Base-by-base conservation (phyloP, 2,329 filamentous ascomycete species). In the Sporothrix schenckii region DNA sequence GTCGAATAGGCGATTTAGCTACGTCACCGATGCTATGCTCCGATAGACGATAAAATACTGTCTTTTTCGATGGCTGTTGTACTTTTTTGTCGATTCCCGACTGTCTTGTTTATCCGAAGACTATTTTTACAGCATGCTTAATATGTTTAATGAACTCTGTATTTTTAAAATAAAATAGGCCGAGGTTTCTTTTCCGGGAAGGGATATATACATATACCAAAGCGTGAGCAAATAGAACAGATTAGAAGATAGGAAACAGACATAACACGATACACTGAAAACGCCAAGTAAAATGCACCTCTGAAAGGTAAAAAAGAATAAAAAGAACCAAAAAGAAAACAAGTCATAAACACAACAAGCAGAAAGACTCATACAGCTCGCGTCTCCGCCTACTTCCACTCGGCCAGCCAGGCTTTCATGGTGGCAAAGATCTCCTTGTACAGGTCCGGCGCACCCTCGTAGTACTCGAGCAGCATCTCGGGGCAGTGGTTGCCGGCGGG, bases 401-500 rank as follows among this genome's bases (percentile, higher is more conserved):
- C 70, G 4, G 44, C 21, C n/a, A 73, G 58, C 70, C 70, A 72
- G 19, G 11, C 16, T 13, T n/a, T 53, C 72, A 72, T 73, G 58
- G 63, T 63, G 3, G 10, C 41, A 19, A 72, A 4, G 14, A 72
- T 52, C 19, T 70, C 49, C 24, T n/a, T 9, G 60, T 72, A 71
- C 50, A 72, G 47, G 16, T 68, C 49, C 3, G 54, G 60, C 1
- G 54, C 24, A 3, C 34, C 69, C 13, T 44, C 61, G 49, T 21
- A 65, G 21, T 67, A 47, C n/a, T 50, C 19, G 11, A 71, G 50
- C 34, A 47, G 2, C 16, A 81, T 65, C 68, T 82, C 81, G n/a
- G 78, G 80, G 75, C 80, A 81, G 73, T 82, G 81, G 49, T 75
- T 79, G n/a, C 80, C 81, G 0, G 74, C 76, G n/a, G 77, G 76